Conservation (phyloP, 371 early-diverging fungal species). For the Choanephora cucurbitarum region DNA sequence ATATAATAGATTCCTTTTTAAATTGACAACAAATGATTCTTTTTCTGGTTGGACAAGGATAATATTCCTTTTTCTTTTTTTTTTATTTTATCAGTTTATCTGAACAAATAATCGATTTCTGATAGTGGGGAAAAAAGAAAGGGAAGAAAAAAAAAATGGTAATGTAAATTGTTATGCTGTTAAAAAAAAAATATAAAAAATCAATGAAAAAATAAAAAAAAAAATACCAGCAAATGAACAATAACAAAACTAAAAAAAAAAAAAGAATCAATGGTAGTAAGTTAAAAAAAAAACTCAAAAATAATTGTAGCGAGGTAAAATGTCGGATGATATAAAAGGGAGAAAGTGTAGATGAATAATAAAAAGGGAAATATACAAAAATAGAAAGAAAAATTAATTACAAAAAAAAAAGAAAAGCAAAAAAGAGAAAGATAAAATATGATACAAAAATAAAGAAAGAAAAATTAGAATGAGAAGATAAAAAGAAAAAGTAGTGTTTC, state of each 20-base stretch:
- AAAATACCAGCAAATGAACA: constrained; percentile 1
- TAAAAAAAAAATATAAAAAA: constrained; percentile 14
- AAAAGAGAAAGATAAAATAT: constrained; percentile 6
- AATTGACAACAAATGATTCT: too few species aligned
- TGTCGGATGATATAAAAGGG: constrained; percentile 1
- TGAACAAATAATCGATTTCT: constrained; percentile 18
- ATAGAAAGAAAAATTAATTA: constrained; percentile 14
- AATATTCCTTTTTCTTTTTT: constrained; percentile 10
- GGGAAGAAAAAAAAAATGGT: constrained; percentile 14
- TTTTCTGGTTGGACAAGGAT: too few species aligned
- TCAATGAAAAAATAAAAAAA: constrained; percentile 13
- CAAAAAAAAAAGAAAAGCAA: constrained; percentile 11
- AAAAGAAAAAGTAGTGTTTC: constrained; percentile 8
- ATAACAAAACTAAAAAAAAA: constrained; percentile 7
- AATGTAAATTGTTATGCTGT: not conserved
- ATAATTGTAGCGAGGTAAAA: not conserved
- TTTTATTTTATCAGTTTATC: constrained; percentile 9
- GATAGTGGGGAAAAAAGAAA: not conserved
- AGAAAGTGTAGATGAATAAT: constrained; percentile 2
- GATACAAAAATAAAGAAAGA: constrained; percentile 10
- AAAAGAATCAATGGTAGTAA: constrained; percentile 5
- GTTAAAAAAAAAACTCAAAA: constrained; percentile 1
- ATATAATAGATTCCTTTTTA: too few species aligned
- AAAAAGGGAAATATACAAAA: constrained; percentile 14
- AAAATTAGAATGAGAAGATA: constrained; percentile 1